Base-by-base conservation (phyloP, 2,329 filamentous ascomycete genomes). In the Aspergillus udagawae region DNA sequence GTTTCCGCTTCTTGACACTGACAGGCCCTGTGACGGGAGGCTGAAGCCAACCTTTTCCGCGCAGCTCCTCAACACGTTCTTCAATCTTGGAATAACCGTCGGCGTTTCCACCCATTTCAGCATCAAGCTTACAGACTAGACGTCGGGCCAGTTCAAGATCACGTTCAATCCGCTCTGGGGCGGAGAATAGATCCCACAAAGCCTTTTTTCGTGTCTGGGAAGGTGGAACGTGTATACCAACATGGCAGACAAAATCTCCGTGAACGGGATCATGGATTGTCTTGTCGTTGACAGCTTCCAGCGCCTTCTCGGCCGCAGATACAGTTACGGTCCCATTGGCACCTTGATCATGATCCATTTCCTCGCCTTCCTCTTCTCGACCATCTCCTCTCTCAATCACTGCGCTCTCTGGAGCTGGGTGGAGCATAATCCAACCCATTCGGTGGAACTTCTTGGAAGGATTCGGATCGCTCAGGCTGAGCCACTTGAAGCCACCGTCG, bases 351-450 rank as follows among this genome's bases (percentile, higher is more conserved):
- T 70, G 66, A 29, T 75, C 74, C 21, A 82, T 77, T 32, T 85
- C 82, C 55, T 84, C 83, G 17, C 81, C 80, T 44, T 83, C 80
- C 64, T 89, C 87, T 51, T 91, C 88, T 62, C 89, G 86, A 12
- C 84, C 83, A 64, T 94, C 89, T n/a, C 84, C 82, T 60, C 87
- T 83, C 65, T 95, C 90, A 58, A 87, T 79, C 12, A 86, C 81
- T 49, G 83, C 79, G 5, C 82, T 77, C 55, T 95, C 90, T 0
- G 88, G 82, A 14, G 86, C 86, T 17, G 91, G 89, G 68, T 97
- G 89, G 9, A 99, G 82, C 83, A 97, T 94, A 59, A 99, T 95
- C 93, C 95, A 99, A 23, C 94, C 94, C 74, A 99, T 97, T 23
- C 94, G 88, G 71, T 99, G 94, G 69, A 92, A 99, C 62, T 96